phyloP scores from a whole-genome alignment of 2,329 filamentous ascomycete species.

The Curvularia verruculosa region DNA sequence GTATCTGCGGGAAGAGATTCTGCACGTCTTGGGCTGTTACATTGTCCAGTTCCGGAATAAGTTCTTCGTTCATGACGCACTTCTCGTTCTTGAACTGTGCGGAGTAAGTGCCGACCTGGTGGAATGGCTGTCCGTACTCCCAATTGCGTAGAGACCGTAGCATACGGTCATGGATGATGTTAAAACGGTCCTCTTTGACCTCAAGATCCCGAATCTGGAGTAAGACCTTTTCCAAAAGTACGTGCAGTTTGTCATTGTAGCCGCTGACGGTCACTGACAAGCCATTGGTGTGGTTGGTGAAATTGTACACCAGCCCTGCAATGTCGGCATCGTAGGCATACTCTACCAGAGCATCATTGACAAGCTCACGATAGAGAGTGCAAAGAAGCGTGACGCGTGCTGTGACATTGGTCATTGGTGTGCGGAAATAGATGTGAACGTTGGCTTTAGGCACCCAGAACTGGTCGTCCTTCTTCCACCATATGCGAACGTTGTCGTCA shows the following conservation, averaged over 20 bases:
- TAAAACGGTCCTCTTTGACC: constrained; percentile 84
- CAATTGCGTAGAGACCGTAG: constrained; percentile 81
- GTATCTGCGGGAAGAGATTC: constrained; percentile 77
- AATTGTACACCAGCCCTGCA: constrained; percentile 82
- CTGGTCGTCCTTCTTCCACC: constrained; percentile 98
- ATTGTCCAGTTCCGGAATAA: constrained; percentile 74
- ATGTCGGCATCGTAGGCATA: constrained; percentile 97
- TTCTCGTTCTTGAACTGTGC: constrained; percentile 79
- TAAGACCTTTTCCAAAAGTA: constrained; percentile 88
- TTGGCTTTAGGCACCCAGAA: constrained; percentile 98
- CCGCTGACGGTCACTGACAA: constrained; percentile 81
- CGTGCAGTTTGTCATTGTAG: constrained; percentile 95
- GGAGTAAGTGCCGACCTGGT: constrained; percentile 83
- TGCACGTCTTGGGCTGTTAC: constrained; percentile 77
- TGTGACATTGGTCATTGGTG: constrained; percentile 77
- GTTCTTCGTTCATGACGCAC: constrained; percentile 79
- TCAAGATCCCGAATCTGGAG: constrained; percentile 82
- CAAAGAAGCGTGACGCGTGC: constrained; percentile 80
- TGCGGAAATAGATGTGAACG: constrained; percentile 79
- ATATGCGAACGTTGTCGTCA: constrained; percentile 78
- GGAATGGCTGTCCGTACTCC: constrained; percentile 86
- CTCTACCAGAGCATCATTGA: constrained; percentile 86
- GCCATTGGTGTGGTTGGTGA: constrained; percentile 74
- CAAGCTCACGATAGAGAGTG: constrained; percentile 80
- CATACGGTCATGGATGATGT: constrained; percentile 86